Conservation (phyloP, 352 stramenopile species). For the Globisporangium spiculum region DNA sequence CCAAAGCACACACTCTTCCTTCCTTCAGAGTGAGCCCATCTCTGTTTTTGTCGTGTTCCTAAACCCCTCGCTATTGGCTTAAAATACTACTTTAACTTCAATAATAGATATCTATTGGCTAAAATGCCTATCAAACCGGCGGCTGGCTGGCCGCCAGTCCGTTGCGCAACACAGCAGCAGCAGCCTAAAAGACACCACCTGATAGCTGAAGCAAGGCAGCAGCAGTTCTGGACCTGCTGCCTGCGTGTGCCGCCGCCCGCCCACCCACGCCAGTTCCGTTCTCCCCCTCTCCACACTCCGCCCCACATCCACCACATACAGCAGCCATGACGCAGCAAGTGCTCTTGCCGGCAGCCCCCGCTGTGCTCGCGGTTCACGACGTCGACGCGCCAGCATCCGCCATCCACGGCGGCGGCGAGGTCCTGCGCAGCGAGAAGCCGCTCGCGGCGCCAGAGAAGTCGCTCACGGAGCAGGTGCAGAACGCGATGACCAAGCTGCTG, state of each 20-base stretch:
- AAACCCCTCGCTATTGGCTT: not conserved
- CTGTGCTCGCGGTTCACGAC: conserved; percentile 3
- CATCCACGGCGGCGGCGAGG: not conserved
- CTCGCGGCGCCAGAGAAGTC: conserved; percentile 2
- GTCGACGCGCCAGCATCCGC: not conserved
- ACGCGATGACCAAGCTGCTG: conserved; percentile 55
- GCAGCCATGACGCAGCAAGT: conserved; percentile 15
- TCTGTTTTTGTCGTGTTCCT: not conserved
- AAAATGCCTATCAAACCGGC: not conserved
- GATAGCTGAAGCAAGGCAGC: not conserved
- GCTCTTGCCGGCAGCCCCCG: conserved; percentile 5
- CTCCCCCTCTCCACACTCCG: not conserved
- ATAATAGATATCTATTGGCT: not conserved
- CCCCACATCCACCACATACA: not conserved
- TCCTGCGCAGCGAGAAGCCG: not conserved
- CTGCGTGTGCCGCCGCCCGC: not conserved
- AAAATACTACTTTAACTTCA: not conserved
- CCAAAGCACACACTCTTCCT: not conserved
- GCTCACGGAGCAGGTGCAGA: conserved; percentile 39
- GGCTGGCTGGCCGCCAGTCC: no score
- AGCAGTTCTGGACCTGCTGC: not conserved
- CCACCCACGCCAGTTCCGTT: not conserved
- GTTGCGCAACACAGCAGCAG: not conserved
- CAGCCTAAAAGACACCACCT: conserved; percentile 3
- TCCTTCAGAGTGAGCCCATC: conserved; percentile 1